Percentiles rank a stretch among this genome's conserved stretches.
phyloP scores from a whole-genome alignment of 2,329 filamentous ascomycete genomes.

The Apiospora sp. region DNA sequence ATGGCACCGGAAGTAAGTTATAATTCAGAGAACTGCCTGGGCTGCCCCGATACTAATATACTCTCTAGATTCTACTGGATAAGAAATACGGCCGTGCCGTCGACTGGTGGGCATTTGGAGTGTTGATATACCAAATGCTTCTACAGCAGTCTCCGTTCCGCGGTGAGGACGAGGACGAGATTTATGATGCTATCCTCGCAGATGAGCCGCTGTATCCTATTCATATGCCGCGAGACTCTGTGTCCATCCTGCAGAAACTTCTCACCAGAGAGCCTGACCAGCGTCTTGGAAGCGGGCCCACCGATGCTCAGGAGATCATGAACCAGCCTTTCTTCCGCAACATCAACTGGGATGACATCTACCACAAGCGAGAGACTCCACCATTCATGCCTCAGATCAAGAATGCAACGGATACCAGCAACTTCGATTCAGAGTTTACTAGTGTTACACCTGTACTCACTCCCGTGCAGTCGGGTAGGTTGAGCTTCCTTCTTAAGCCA shows the following conservation, averaged over 20 bases:
- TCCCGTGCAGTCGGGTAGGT: constrained; percentile 94
- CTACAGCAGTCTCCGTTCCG: constrained; percentile 98
- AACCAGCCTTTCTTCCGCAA: constrained; percentile 97
- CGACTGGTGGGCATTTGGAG: constrained; percentile 99
- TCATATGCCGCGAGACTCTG: constrained; percentile 97
- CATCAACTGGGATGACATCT: constrained; percentile 98
- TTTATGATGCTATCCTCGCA: constrained; percentile 97
- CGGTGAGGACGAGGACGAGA: constrained; percentile 98
- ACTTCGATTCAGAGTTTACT: constrained; percentile 98
- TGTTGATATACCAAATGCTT: constrained; percentile 99
- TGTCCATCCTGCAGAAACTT: constrained; percentile 96
- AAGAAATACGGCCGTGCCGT: constrained; percentile 98
- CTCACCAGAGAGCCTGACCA: constrained; percentile 94
- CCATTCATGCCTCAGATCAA: constrained; percentile 92
- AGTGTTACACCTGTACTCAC: constrained; percentile 97
- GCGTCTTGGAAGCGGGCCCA: constrained; percentile 90
- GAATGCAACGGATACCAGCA: constrained; percentile 96
- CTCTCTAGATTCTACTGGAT: constrained; percentile 82
- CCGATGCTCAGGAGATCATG: constrained; percentile 98
- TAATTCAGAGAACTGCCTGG: background rate
- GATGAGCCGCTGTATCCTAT: constrained; percentile 98
- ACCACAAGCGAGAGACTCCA: constrained; percentile 88
- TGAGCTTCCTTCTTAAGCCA: background rate
- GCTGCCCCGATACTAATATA: constrained; percentile 41
- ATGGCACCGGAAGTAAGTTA: constrained; percentile 91